phyloP scores from a whole-genome alignment of 2,329 filamentous ascomycete species.

The Colletotrichum brevisporum region DNA sequence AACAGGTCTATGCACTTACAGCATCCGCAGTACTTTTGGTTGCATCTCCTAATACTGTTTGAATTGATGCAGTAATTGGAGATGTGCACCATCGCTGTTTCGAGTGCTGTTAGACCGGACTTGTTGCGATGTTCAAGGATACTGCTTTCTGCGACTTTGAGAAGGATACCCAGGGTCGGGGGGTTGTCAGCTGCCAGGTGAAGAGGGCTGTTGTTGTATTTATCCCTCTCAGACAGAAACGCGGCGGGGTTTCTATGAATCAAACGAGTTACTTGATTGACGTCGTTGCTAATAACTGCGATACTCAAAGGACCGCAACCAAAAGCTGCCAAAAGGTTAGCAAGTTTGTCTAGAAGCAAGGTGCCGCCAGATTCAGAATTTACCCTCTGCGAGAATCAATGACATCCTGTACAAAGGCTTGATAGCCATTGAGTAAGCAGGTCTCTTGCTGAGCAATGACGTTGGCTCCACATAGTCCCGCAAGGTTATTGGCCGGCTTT shows the following conservation, averaged over 20 bases:
- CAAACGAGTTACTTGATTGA: not conserved
- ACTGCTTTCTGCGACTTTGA: not conserved
- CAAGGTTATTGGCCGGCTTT: not conserved
- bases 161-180: not conserved
- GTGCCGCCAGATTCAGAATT: rapidly evolving
- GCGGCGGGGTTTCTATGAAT: rapidly evolving
- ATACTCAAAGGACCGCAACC: not conserved
- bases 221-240: not conserved
- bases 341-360: not conserved
- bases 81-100: not conserved
- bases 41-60: rapidly evolving
- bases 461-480: too few species aligned
- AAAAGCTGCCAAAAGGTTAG: not conserved
- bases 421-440: too few species aligned
- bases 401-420: not conserved
- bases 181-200: not conserved
- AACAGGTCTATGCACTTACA: not conserved
- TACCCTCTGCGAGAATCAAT: not conserved
- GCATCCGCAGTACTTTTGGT: not conserved
- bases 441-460: too few species aligned
- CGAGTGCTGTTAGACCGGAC: rapidly evolving
- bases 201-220: not conserved
- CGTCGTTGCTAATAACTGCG: not conserved
- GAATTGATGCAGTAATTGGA: rapidly evolving
- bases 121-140: not conserved